Evolutionary conservation across 805 yeast species (phyloP).

Genomic region (Candida jianshihensis): DNA sequence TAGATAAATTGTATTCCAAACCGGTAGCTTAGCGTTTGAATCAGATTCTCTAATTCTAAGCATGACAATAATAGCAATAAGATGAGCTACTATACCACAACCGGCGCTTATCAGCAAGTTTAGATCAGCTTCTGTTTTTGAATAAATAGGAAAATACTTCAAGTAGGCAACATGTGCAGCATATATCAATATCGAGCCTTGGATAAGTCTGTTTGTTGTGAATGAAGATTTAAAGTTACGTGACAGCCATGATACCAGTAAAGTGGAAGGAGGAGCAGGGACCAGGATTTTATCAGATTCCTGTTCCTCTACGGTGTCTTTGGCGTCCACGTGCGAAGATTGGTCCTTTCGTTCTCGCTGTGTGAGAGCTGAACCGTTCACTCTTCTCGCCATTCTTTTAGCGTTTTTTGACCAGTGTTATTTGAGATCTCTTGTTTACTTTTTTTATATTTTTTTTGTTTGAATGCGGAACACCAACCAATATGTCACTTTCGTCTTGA

Average conservation of each 20-base stretch:
- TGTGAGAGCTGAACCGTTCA: conserved; percentile 12
- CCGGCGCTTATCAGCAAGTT: conserved; percentile 16
- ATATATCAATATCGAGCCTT: conserved; percentile 19
- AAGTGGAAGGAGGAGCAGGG: conserved; percentile 16
- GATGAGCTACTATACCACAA: conserved; percentile 18
- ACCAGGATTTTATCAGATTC: no score
- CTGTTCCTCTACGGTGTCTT: no score
- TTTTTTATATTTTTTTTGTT: no score
- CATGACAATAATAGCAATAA: conserved; percentile 17
- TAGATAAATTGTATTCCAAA: conserved; percentile 28
- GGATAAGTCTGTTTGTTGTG: conserved; percentile 20
- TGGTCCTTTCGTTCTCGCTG: conserved; percentile 17
- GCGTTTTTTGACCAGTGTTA: conserved; percentile 7
- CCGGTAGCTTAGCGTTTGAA: conserved; percentile 15
- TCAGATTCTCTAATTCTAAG: conserved; percentile 9
- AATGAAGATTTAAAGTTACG: conserved; percentile 13
- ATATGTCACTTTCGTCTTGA: no score
- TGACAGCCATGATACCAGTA: conserved; percentile 12
- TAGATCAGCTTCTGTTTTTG: conserved; percentile 8
- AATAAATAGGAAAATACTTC: conserved; percentile 6
- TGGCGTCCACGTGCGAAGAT: no score
- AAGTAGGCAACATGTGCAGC: conserved; percentile 18
- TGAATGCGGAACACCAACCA: no score
- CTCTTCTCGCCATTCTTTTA: no score
- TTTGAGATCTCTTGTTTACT: no score